Conservation (phyloP, 2,329 filamentous ascomycete genomes). For the Amphichorda felina region DNA sequence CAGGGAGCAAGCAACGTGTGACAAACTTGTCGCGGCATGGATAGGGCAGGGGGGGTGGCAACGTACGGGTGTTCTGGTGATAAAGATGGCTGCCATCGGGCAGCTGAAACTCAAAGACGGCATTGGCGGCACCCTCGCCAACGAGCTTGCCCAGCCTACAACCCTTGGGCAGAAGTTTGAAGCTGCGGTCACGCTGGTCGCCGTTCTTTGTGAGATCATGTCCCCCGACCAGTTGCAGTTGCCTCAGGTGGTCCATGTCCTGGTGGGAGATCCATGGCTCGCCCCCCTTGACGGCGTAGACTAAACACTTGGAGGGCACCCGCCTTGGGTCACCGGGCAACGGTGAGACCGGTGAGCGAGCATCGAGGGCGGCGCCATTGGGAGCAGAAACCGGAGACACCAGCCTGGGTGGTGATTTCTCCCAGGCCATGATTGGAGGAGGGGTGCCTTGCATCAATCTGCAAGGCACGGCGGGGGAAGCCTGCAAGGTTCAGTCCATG, state of each 20-base stretch:
- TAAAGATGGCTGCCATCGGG: slow-evolving; percentile 13
- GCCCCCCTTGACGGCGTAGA: slow-evolving; percentile 3
- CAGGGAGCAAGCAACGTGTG: background rate
- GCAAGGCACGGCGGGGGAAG: slow-evolving; percentile 4
- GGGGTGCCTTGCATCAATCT: slow-evolving; percentile 3
- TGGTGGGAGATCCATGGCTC: slow-evolving; percentile 9
- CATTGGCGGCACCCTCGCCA: slow-evolving; percentile 66
- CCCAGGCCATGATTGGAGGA: slow-evolving; percentile 14
- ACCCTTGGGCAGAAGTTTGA: slow-evolving; percentile 20
- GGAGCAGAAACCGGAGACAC: background rate
- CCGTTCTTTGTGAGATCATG: slow-evolving; percentile 8
- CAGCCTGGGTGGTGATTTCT: slow-evolving; percentile 2
- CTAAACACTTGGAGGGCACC: background rate
- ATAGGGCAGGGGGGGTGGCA: slow-evolving; percentile 1
- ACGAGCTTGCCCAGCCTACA: slow-evolving; percentile 28
- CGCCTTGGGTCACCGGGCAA: slow-evolving; percentile 3
- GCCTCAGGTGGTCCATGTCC: slow-evolving; percentile 12
- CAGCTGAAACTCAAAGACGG: slow-evolving; percentile 52
- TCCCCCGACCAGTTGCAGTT: slow-evolving; percentile 4
- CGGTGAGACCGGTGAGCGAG: background rate
- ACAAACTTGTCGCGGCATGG: too few relatives aligned
- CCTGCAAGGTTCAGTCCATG: slow-evolving; percentile 2
- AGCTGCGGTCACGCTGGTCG: slow-evolving; percentile 4
- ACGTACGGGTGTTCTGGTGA: slow-evolving; percentile 10
- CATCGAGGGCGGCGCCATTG: background rate